Conservation (phyloP, 805 yeast species). For the Saccharomycopsis schoenii region DNA sequence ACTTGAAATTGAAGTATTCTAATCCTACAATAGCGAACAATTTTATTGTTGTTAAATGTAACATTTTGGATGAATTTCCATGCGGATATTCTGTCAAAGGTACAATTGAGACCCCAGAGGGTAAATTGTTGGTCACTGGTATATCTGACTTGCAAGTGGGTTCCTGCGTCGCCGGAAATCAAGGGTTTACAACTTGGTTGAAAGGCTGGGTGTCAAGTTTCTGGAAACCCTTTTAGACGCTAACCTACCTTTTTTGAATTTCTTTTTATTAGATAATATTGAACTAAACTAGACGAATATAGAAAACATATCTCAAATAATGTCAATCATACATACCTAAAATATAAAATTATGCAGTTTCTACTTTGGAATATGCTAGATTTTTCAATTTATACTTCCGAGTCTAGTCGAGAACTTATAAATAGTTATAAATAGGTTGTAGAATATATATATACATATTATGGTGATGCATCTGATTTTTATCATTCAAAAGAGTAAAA, state of each 20-base stretch:
- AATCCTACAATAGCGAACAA: slow-evolving; percentile 73
- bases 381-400: too few relatives aligned
- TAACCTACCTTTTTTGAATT: background rate
- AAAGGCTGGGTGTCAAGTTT: background rate
- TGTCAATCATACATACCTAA: too few relatives aligned
- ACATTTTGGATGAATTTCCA: slow-evolving; percentile 20
- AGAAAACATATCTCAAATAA: too few relatives aligned
- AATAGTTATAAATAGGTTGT: too few relatives aligned
- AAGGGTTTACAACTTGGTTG: background rate
- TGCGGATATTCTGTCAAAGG: slow-evolving; percentile 36
- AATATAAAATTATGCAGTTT: too few relatives aligned
- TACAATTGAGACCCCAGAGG: slow-evolving; percentile 41
- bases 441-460: background rate
- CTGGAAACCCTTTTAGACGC: background rate
- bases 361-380: too few relatives aligned
- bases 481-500: slow-evolving; percentile 16
- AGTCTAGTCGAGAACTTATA: too few relatives aligned
- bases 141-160: slow-evolving; percentile 8
- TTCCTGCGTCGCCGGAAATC: background rate
- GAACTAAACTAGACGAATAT: too few relatives aligned
- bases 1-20: slow-evolving; percentile 43
- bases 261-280: background rate
- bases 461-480: background rate
- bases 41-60: slow-evolving; percentile 56
- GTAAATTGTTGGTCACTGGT: slow-evolving; percentile 49